Conservation (phyloP, 441 rosid species). For the Francoa sonchifolia region DNA sequence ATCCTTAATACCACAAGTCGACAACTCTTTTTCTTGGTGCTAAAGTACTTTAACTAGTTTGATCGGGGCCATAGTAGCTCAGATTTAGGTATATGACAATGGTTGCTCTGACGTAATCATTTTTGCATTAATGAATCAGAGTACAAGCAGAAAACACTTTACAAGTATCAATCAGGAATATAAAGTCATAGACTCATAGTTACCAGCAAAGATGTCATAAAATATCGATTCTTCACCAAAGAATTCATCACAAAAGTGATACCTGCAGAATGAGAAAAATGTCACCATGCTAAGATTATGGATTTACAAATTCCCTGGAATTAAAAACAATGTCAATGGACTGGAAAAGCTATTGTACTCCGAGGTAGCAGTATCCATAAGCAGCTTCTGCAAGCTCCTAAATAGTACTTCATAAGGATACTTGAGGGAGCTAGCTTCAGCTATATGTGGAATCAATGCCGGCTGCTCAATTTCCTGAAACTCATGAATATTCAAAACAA, state of each 20-base stretch:
- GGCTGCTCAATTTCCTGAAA: slow-evolving; percentile 97
- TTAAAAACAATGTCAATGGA: slow-evolving; percentile 16
- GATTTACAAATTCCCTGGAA: not conserved
- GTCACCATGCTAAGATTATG: slow-evolving; percentile 5
- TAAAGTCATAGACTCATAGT: slow-evolving; percentile 2
- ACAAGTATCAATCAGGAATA: not conserved
- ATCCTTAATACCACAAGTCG: no score
- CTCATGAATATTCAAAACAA: slow-evolving; percentile 13
- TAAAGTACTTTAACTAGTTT: no score
- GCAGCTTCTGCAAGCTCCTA: slow-evolving; percentile 91
- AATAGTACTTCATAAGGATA: slow-evolving; percentile 98
- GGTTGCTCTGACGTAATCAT: no score
- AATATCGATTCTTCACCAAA: slow-evolving; percentile 91
- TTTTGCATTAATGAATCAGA: no score
- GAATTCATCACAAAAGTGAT: slow-evolving; percentile 92
- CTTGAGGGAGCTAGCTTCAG: slow-evolving; percentile 90
- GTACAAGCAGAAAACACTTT: no score
- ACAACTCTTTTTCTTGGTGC: no score
- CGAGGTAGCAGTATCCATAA: slow-evolving; percentile 99
- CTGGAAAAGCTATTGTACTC: slow-evolving; percentile 48
- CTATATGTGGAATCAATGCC: slow-evolving; percentile 96
- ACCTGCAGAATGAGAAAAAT: slow-evolving; percentile 34
- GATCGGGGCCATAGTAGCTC: no score
- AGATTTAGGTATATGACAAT: not conserved
- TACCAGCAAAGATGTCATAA: slow-evolving; percentile 85